phyloP scores from a whole-genome alignment of 73 alveolate genomes.

The Paramecium tetraurelia region DNA sequence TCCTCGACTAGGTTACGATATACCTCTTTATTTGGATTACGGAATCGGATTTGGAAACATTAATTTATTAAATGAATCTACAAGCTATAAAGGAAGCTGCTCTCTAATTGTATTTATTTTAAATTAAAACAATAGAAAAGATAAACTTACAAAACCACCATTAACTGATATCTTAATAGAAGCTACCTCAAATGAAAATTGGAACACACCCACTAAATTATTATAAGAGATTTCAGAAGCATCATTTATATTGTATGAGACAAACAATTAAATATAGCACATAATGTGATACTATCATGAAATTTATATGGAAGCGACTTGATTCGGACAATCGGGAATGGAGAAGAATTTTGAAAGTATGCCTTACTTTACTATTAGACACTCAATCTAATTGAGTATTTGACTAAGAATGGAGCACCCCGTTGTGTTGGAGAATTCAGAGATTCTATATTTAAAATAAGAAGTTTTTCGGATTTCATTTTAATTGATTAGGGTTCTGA shows the following conservation, averaged over 20 bases:
- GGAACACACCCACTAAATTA: background rate
- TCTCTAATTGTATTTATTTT: background rate
- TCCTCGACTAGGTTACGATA: background rate
- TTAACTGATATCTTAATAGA: background rate
- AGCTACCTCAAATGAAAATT: constrained; percentile 45
- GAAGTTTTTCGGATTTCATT: constrained; percentile 32
- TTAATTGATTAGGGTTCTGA: background rate
- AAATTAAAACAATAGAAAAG: background rate
- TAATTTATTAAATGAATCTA: background rate
- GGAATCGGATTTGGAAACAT: background rate
- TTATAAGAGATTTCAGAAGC: constrained; percentile 29
- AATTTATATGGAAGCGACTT: constrained; percentile 39
- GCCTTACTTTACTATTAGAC: background rate
- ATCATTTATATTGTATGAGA: background rate
- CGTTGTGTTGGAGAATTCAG: constrained; percentile 8
- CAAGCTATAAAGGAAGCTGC: background rate
- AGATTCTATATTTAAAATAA: background rate
- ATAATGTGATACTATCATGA: background rate
- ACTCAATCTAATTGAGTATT: background rate
- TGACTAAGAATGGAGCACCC: constrained; percentile 39
- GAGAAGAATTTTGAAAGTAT: constrained; percentile 25
- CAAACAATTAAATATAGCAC: background rate
- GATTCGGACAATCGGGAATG: constrained; percentile 36
- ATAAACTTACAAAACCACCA: background rate
- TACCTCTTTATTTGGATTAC: background rate